Conservation (phyloP, 1,284 basidiomycete species). For the Austroboletus rostrupii region DNA sequence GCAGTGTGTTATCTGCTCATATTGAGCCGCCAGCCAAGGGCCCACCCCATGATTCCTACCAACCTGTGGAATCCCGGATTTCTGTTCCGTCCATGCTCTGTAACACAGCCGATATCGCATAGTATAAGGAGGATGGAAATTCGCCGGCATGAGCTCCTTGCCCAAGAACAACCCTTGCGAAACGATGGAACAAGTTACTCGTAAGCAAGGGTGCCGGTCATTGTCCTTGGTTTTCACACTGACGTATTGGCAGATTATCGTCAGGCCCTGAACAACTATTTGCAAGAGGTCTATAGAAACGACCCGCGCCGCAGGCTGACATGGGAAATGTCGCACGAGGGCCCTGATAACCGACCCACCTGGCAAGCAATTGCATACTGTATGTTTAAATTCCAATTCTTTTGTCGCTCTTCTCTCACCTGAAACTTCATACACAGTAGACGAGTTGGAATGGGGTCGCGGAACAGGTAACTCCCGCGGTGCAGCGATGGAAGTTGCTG, state of each 20-base stretch:
- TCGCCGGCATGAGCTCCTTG: neutral
- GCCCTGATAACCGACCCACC: constrained; percentile 23
- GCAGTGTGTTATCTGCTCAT: neutral
- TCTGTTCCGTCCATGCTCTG: constrained; percentile 2
- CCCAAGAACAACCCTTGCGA: neutral
- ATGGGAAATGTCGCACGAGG: constrained; percentile 21
- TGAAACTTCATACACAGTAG: constrained; percentile 16
- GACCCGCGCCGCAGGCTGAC: constrained; percentile 13
- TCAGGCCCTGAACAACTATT: constrained; percentile 24
- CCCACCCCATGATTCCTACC: constrained; percentile 8
- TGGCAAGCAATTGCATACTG: constrained; percentile 25
- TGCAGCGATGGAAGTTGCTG: constrained; percentile 25
- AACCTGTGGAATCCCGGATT: constrained; percentile 21
- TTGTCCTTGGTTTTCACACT: neutral
- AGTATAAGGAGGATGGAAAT: constrained; percentile 17
- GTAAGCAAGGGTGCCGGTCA: constrained; percentile 11
- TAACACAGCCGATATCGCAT: constrained; percentile 7
- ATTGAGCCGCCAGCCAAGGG: constrained; percentile 1
- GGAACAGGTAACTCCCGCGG: constrained; percentile 19
- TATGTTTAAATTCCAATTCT: constrained; percentile 12
- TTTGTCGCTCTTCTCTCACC: neutral
- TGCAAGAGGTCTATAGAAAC: constrained; percentile 17
- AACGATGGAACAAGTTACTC: constrained; percentile 11
- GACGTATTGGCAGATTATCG: constrained; percentile 15
- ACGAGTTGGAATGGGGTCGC: constrained; percentile 27